Evolutionary conservation across 192 early-diverging fungal genomes (phyloP).

Genomic region (Coemansia sp.): DNA sequence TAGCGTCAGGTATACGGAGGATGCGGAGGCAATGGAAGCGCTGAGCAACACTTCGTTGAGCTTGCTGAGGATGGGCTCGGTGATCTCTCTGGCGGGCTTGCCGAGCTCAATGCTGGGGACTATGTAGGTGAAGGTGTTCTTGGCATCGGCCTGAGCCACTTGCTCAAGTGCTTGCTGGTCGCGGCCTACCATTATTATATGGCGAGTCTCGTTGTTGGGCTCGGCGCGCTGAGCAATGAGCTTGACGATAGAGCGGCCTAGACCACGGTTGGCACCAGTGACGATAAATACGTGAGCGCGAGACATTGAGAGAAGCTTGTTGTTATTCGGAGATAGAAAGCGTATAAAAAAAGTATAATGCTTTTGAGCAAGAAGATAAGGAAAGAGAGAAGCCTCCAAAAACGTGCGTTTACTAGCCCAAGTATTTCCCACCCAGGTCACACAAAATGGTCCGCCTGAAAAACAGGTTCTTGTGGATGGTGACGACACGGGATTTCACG

Average conservation of each 20-base stretch:
- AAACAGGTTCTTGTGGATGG: not conserved
- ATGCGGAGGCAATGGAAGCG: not conserved
- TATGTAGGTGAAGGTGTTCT: slow-evolving; percentile 16
- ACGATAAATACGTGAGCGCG: slow-evolving; percentile 45
- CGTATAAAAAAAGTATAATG: not conserved
- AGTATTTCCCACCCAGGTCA: not conserved
- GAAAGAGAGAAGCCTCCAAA: not conserved
- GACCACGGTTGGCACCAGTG: slow-evolving; percentile 68
- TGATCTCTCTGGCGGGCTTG: not conserved
- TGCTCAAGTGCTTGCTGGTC: slow-evolving; percentile 32
- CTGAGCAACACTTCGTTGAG: not conserved
- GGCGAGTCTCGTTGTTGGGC: slow-evolving; percentile 21
- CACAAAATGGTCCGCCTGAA: not conserved
- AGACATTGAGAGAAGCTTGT: not conserved
- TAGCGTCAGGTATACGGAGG: slow-evolving; percentile 51
- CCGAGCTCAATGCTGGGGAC: slow-evolving; percentile 19
- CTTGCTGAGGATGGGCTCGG: slow-evolving; percentile 13
- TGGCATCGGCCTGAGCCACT: slow-evolving; percentile 13
- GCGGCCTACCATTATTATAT: slow-evolving; percentile 65
- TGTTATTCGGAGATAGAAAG: not conserved
- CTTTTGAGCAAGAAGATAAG: slow-evolving; percentile 2
- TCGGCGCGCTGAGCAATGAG: slow-evolving; percentile 34
- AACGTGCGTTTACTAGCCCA: not conserved
- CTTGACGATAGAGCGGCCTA: slow-evolving; percentile 59
- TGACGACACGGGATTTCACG: not conserved